These are phyloP conservation scores for Metschnikowia colocasiae DNA, from an alignment of 805 yeast genomes.

Conservation along the genomic window DNA sequence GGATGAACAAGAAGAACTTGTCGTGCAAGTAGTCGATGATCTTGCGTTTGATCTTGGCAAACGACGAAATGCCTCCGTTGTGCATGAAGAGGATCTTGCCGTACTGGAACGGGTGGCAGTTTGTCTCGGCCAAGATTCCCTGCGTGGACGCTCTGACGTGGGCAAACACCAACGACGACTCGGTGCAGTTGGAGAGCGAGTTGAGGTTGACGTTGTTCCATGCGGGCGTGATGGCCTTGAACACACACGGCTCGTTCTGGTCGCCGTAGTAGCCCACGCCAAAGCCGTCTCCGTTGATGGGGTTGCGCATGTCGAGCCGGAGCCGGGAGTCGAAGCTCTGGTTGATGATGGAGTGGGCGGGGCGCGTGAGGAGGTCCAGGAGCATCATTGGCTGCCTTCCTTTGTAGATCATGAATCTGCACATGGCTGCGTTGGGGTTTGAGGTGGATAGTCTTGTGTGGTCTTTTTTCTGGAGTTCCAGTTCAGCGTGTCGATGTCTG, in stretches of 20 bases:
- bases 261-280: slow-evolving; percentile 86
- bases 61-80: slow-evolving; percentile 84
- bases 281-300: slow-evolving; percentile 97
- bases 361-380: slow-evolving; percentile 83
- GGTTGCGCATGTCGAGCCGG: slow-evolving; percentile 82
- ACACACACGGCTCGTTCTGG: slow-evolving; percentile 77
- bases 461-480: no score
- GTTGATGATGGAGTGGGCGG: slow-evolving; percentile 95
- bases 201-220: slow-evolving; percentile 95
- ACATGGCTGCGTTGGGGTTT: slow-evolving; percentile 47
- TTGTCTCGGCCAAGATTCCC: slow-evolving; percentile 90
- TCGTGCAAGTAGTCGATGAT: slow-evolving; percentile 73
- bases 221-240: slow-evolving; percentile 95
- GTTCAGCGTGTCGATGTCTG: no score
- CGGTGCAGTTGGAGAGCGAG: slow-evolving; percentile 81
- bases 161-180: slow-evolving; percentile 80
- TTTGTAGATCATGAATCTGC: slow-evolving; percentile 87
- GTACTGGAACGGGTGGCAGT: slow-evolving; percentile 93
- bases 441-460: no score
- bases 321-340: slow-evolving; percentile 91
- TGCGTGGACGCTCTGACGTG: slow-evolving; percentile 96
- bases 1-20: slow-evolving; percentile 72
- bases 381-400: slow-evolving; percentile 86
- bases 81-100: slow-evolving; percentile 95
- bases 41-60: slow-evolving; percentile 66